These are phyloP conservation scores for Rhizopus stolonifer DNA, from an alignment of 371 early-diverging fungal species.

Conservation along the genomic window DNA sequence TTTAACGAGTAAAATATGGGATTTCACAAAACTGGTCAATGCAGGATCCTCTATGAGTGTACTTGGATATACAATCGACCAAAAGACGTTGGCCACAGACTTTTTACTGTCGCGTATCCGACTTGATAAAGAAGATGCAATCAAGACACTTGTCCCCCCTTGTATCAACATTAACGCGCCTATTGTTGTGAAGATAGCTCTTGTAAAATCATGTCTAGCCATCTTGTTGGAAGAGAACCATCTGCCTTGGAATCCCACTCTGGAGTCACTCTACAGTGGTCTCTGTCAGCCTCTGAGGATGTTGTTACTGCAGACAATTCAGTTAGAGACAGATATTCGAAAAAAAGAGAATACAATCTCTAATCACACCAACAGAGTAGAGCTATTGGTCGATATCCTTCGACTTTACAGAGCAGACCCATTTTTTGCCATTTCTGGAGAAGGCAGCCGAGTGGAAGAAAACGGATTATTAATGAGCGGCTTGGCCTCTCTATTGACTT, in stretches of 20 bases:
- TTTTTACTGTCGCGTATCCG: slow-evolving; percentile 73
- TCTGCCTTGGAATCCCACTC: slow-evolving; percentile 72
- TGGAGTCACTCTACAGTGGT: slow-evolving; percentile 61
- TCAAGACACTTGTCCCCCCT: slow-evolving; percentile 63
- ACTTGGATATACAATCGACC: slow-evolving; percentile 50
- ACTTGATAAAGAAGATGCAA: slow-evolving; percentile 60
- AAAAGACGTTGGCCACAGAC: slow-evolving; percentile 58
- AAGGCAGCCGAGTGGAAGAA: slow-evolving; percentile 52
- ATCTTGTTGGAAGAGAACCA: slow-evolving; percentile 67
- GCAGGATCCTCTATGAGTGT: slow-evolving; percentile 43
- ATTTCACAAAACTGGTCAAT: slow-evolving; percentile 51
- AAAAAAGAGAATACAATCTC: slow-evolving; percentile 10
- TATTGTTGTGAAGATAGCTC: slow-evolving; percentile 63
- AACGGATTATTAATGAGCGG: slow-evolving; percentile 61
- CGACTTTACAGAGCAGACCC: slow-evolving; percentile 70
- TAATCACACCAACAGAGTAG: slow-evolving; percentile 43
- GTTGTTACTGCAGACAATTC: slow-evolving; percentile 61
- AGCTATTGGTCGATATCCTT: slow-evolving; percentile 66
- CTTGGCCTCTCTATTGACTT: slow-evolving; percentile 62
- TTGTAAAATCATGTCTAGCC: slow-evolving; percentile 74
- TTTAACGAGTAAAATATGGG: slow-evolving; percentile 70
- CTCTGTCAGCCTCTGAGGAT: slow-evolving; percentile 63
- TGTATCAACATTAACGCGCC: slow-evolving; percentile 65
- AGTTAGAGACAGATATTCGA: slow-evolving; percentile 26
- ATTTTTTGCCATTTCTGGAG: slow-evolving; percentile 60